Conservation (phyloP, 1,139 yeast species). For the Sugiyamaella novakii region DNA sequence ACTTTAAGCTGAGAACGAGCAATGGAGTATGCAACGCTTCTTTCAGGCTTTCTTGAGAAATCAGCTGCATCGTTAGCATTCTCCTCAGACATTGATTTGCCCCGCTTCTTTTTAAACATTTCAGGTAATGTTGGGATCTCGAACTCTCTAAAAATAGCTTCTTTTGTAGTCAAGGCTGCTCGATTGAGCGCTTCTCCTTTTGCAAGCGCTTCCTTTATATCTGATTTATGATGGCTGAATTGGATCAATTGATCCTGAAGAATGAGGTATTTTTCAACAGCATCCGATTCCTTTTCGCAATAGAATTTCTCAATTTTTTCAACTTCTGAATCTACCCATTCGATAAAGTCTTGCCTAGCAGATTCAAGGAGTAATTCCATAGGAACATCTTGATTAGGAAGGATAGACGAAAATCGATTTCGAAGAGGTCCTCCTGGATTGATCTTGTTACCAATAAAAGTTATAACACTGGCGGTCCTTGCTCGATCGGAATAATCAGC, state of each 20-base stretch:
- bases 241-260: conserved; percentile 70
- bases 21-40: conserved; percentile 53
- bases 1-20: conserved; percentile 76
- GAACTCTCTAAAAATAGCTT: conserved; percentile 30
- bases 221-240: conserved; percentile 53
- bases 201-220: conserved; percentile 22
- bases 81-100: conserved; percentile 15
- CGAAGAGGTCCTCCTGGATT: conserved; percentile 7
- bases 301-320: conserved; percentile 63
- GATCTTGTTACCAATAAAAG: conserved; percentile 4
- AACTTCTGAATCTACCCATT: conserved; percentile 65
- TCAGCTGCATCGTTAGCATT: conserved; percentile 16
- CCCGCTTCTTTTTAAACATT: conserved; percentile 20
- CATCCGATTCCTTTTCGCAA: conserved; percentile 60
- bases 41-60: conserved; percentile 20
- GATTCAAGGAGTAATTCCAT: conserved; percentile 27
- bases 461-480: background rate
- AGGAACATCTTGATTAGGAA: conserved; percentile 2
- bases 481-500: background rate
- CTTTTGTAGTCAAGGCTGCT: conserved; percentile 30
- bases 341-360: conserved; percentile 51
- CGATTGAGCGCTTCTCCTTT: conserved; percentile 26
- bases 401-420: conserved; percentile 6
- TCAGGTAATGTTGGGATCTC: conserved; percentile 42
- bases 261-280: conserved; percentile 59